Evolutionary conservation across 805 yeast genomes (phyloP).

Genomic region (Dipodascopsis uninucleata): DNA sequence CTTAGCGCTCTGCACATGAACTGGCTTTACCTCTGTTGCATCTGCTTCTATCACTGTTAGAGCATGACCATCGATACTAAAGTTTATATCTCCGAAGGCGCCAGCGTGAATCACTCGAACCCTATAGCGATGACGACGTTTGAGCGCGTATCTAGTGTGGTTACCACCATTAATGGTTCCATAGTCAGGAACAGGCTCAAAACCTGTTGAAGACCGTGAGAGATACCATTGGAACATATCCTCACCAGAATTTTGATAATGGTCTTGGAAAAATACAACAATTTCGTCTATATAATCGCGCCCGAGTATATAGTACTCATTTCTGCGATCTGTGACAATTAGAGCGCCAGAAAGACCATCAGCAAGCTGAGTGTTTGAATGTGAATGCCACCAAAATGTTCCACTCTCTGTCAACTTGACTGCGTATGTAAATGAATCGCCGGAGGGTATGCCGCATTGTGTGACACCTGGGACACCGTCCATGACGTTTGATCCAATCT

Average conservation of each 20-base stretch:
- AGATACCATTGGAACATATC: constrained; percentile 6
- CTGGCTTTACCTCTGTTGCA: constrained; percentile 11
- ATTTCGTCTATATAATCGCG: constrained; percentile 18
- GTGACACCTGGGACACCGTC: constrained; percentile 54
- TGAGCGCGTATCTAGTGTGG: constrained; percentile 5
- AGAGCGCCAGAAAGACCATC: constrained; percentile 67
- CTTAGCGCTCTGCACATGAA: constrained; percentile 11
- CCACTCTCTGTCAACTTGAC: constrained; percentile 47
- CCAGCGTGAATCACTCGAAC: constrained; percentile 14
- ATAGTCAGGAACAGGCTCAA: constrained; percentile 20
- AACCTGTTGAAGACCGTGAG: constrained; percentile 13
- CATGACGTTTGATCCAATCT: constrained; percentile 46
- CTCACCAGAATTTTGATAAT: constrained; percentile 16
- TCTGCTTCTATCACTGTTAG: constrained; percentile 18
- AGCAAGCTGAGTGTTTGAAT: constrained; percentile 57
- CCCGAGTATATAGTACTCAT: constrained; percentile 9
- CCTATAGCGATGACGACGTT: constrained; percentile 12
- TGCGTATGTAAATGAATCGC: constrained; percentile 41
- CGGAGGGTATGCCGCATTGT: constrained; percentile 49
- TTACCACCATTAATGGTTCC: constrained; percentile 16
- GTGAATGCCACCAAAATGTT: constrained; percentile 57
- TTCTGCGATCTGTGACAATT: constrained; percentile 24
- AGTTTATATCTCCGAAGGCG: constrained; percentile 7
- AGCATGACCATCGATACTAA: constrained; percentile 12
- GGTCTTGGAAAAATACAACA: constrained; percentile 15